A percentile compares a stretch with the other conserved stretches of the same genome.
Evolutionary conservation across 2,329 filamentous ascomycete species (phyloP).

Genomic region (Ampelomyces quisqualis): DNA sequence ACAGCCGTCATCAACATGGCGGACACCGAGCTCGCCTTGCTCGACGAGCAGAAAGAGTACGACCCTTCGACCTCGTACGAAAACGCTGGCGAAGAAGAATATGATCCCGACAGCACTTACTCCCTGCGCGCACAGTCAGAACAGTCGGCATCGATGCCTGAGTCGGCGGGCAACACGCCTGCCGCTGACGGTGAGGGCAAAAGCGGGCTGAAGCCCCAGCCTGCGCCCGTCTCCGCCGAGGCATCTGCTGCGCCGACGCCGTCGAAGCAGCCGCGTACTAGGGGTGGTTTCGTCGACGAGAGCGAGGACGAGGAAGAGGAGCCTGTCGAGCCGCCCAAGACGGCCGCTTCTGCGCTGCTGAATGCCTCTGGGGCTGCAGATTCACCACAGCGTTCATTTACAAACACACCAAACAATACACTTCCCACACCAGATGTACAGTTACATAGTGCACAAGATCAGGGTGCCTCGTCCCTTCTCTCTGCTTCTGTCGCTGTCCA

Average conservation of each 20-base stretch:
- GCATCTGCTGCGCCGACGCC: constrained; percentile 32
- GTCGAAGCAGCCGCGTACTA: constrained; percentile 53
- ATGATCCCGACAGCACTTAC: constrained; percentile 41
- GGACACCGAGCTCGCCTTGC: constrained; percentile 57
- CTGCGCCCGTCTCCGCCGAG: constrained; percentile 21
- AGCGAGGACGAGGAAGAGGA: constrained; percentile 60
- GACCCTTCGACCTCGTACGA: constrained; percentile 47
- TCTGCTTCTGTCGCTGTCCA: constrained; percentile 44
- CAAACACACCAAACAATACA: constrained; percentile 58
- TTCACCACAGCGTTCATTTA: constrained; percentile 56
- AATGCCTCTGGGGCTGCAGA: constrained; percentile 52
- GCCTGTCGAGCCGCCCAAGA: constrained; percentile 49
- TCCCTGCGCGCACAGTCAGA: constrained; percentile 23
- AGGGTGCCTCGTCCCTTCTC: constrained; percentile 46
- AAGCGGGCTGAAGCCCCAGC: constrained; percentile 25
- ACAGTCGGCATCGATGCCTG: constrained; percentile 30
- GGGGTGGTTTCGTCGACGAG: constrained; percentile 64
- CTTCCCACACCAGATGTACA: constrained; percentile 60
- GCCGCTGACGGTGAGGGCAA: constrained; percentile 22
- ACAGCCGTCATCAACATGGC: constrained; percentile 45
- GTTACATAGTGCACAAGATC: constrained; percentile 59
- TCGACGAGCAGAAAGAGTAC: constrained; percentile 50
- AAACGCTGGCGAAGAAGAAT: constrained; percentile 45
- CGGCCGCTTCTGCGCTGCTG: constrained; percentile 52
- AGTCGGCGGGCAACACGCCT: constrained; percentile 31